phyloP scores from a whole-genome alignment of 305 asterid species.

The Fraxinus xanthoxyloides region DNA sequence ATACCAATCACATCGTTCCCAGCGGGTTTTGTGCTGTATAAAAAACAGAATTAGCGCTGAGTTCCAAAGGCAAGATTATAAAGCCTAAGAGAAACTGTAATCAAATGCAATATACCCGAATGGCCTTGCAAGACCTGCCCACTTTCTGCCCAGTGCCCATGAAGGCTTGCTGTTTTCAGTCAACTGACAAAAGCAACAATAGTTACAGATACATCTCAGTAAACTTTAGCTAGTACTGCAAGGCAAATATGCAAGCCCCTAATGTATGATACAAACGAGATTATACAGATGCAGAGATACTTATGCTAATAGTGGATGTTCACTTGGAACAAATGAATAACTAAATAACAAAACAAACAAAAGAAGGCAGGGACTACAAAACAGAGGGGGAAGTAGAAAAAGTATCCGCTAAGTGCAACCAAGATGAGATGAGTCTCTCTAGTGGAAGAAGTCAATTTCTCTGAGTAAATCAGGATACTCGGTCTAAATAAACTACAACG shows the following conservation, averaged over 20 bases:
- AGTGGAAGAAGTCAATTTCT: not conserved
- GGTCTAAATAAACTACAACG: not conserved
- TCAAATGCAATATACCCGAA: constrained; percentile 2
- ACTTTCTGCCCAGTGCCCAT: not conserved
- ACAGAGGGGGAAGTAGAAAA: not conserved
- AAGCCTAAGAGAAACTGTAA: not conserved
- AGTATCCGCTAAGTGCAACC: not conserved
- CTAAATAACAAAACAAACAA: not conserved
- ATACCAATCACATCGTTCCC: constrained; percentile 42
- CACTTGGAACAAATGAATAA: not conserved
- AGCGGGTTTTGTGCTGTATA: constrained; percentile 20
- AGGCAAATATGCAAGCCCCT: not conserved
- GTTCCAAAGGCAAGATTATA: not conserved
- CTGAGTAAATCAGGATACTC: not conserved
- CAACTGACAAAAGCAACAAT: not conserved
- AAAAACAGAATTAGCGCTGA: not conserved
- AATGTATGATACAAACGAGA: not conserved
- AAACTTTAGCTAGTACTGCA: not conserved
- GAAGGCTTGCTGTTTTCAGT: not conserved
- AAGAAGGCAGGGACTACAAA: not conserved
- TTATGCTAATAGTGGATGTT: not conserved
- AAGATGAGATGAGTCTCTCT: not conserved
- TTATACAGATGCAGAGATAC: not conserved
- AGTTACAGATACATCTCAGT: not conserved
- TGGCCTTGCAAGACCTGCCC: constrained; percentile 2